phyloP scores from a whole-genome alignment of 768 basidiomycete genomes.

The Coprinopsis marcescibilis region DNA sequence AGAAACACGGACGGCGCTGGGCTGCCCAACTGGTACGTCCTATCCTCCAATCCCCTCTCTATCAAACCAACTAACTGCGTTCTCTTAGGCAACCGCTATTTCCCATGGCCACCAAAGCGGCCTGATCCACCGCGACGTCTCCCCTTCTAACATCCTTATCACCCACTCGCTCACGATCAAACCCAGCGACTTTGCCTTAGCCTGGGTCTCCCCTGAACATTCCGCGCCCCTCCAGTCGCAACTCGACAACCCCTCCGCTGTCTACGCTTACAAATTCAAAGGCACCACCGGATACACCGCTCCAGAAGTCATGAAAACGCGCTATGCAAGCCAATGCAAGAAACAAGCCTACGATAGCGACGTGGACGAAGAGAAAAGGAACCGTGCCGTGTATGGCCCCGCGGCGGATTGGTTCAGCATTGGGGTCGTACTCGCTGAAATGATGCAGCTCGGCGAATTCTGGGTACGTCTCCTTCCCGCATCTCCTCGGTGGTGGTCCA shows the following conservation, averaged over 20 bases:
- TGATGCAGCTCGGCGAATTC: too few relatives aligned
- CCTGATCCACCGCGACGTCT: background rate
- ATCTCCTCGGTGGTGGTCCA: too few relatives aligned
- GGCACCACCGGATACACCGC: background rate
- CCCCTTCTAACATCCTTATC: background rate
- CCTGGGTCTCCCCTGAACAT: background rate
- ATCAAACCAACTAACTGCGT: background rate
- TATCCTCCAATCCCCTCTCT: background rate
- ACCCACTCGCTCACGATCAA: background rate
- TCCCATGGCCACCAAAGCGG: background rate
- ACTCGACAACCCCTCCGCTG: background rate
- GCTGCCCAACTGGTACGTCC: too few relatives aligned
- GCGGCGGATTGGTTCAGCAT: too few relatives aligned
- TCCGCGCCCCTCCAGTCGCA: background rate
- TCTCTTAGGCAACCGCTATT: background rate
- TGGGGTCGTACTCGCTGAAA: too few relatives aligned
- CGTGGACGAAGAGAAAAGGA: background rate
- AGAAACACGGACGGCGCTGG: too few relatives aligned
- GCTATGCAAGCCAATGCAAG: background rate
- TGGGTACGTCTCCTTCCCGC: too few relatives aligned
- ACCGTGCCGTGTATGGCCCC: too few relatives aligned
- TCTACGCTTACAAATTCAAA: background rate
- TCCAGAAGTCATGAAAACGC: background rate
- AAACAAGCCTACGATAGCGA: too few relatives aligned
- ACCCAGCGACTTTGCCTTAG: background rate